phyloP scores from a whole-genome alignment of 768 basidiomycete genomes.

The Sarcomyxa edulis region DNA sequence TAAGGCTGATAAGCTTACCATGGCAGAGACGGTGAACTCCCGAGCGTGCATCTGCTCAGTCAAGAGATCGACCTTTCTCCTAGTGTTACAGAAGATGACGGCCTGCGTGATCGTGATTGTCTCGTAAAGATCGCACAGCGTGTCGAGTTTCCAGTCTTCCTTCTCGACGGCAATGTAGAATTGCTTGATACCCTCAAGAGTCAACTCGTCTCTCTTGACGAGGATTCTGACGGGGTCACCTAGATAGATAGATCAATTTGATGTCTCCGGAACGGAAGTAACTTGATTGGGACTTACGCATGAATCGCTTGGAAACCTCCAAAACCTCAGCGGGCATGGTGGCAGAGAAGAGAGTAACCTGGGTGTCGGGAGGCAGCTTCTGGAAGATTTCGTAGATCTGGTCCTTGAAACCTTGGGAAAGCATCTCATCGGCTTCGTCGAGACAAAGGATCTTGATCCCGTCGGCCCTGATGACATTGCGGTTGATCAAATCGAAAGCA shows the following conservation, averaged over 20 bases:
- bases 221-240: conserved; percentile 91
- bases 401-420: conserved; percentile 97
- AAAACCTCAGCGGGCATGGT: conserved; percentile 96
- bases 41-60: conserved; percentile 94
- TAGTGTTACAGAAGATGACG: conserved; percentile 99
- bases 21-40: conserved; percentile 95
- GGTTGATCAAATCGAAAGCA: conserved; percentile 96
- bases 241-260: too few relatives aligned
- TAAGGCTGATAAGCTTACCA: conserved; percentile 55
- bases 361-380: conserved; percentile 90
- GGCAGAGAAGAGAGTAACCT: conserved; percentile 93
- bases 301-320: conserved; percentile 98
- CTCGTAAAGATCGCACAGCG: conserved; percentile 96
- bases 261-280: too few relatives aligned
- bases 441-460: conserved; percentile 91
- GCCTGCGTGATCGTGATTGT: conserved; percentile 98
- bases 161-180: conserved; percentile 99
- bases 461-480: conserved; percentile 80
- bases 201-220: conserved; percentile 96
- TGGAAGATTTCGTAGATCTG: conserved; percentile 99
- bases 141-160: conserved; percentile 99
- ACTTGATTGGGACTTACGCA: too few relatives aligned
- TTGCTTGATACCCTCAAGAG: conserved; percentile 98
- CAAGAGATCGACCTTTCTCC: conserved; percentile 97
- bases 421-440: conserved; percentile 98